Conservation (phyloP, 345 rosid genomes). For the Passiflora organensis region DNA sequence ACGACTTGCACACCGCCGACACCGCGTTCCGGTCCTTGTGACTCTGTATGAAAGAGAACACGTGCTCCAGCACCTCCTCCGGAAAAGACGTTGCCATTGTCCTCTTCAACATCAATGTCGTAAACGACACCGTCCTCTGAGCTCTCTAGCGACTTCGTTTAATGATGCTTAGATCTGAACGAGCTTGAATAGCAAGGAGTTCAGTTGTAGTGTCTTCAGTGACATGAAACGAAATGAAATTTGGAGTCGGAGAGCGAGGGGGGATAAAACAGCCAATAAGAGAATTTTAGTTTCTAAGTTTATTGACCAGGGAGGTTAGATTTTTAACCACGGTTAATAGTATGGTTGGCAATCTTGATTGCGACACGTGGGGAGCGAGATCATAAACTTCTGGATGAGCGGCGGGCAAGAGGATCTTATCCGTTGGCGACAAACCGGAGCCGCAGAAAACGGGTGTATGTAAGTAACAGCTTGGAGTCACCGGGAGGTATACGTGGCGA, state of each 20-base stretch:
- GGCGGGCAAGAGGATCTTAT: constrained; percentile 40
- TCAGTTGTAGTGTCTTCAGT: no score
- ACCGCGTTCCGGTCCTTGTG: constrained; percentile 76
- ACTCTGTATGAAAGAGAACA: constrained; percentile 56
- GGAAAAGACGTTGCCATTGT: constrained; percentile 57
- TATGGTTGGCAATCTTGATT: constrained; percentile 12
- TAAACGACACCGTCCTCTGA: not conserved
- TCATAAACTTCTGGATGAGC: constrained; percentile 34
- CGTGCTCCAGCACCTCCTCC: constrained; percentile 77
- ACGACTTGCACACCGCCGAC: constrained; percentile 89
- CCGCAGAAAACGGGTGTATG: constrained; percentile 51
- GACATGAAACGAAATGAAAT: not conserved
- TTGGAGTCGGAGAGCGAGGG: no score
- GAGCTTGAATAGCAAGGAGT: constrained; percentile 28
- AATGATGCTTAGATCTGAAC: constrained; percentile 40
- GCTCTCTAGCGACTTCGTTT: no score
- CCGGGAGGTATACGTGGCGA: no score
- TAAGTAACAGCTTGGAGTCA: no score
- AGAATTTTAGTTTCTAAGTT: not conserved
- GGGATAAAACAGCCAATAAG: no score
- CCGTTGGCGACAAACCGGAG: constrained; percentile 39
- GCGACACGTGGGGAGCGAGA: constrained; percentile 28
- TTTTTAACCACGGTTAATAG: constrained; percentile 43
- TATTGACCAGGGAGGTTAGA: constrained; percentile 22
- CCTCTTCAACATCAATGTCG: constrained; percentile 3